A percentile compares a stretch with the other conserved stretches of the same genome.
These are phyloP conservation scores for Neurospora sp. DNA, from an alignment of 495 filamentous ascomycete genomes.

Conservation along the genomic window DNA sequence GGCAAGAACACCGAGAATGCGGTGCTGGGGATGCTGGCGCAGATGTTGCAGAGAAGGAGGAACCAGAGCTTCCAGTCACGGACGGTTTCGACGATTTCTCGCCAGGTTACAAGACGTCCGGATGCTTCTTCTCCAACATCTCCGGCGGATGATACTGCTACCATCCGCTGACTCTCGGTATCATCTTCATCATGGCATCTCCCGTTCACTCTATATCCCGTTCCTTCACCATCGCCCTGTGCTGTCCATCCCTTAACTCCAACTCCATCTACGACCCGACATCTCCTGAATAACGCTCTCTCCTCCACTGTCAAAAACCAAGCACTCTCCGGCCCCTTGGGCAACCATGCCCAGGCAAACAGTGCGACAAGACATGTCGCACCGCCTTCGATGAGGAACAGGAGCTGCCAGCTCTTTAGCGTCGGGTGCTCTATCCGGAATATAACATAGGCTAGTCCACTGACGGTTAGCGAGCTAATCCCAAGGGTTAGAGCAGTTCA, in stretches of 20 bases:
- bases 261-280: neutral
- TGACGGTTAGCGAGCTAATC: neutral
- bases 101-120: constrained; percentile 19
- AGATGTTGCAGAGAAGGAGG: constrained; percentile 43
- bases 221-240: neutral
- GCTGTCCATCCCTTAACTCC: constrained; percentile 5
- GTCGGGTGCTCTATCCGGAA: constrained; percentile 17
- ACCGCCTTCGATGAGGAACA: constrained; percentile 47
- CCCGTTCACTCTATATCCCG: neutral
- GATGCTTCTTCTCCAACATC: constrained; percentile 11
- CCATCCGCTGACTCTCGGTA: constrained; percentile 16
- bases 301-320: constrained; percentile 45
- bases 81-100: constrained; percentile 39
- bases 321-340: constrained; percentile 36
- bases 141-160: constrained; percentile 9
- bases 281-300: constrained; percentile 3
- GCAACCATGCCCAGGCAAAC: constrained; percentile 40
- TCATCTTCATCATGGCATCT: neutral
- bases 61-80: constrained; percentile 44
- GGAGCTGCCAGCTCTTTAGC: constrained; percentile 43
- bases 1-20: constrained; percentile 50
- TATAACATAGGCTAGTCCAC: constrained; percentile 15
- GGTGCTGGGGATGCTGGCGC: constrained; percentile 39
- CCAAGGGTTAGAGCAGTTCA: neutral
- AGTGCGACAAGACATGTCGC: constrained; percentile 38